Evolutionary conservation across 305 asterid species (phyloP), one percentile per base, ranked within the genome.

Genomic region (Rubia peregrina): DNA sequence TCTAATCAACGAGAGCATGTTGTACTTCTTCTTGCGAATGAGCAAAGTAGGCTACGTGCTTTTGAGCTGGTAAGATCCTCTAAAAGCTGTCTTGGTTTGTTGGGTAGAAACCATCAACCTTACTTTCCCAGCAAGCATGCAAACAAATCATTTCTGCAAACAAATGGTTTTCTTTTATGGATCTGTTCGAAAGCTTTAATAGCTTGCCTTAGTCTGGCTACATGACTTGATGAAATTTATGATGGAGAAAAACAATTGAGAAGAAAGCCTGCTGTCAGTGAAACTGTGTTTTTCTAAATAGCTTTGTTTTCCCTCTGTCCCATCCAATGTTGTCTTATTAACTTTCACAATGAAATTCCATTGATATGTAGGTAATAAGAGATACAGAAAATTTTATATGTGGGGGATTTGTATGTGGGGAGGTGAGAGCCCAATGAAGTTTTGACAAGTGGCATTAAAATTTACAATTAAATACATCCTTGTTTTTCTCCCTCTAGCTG

Each of bases 1-100:
- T 87, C 96, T 53, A 94, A 91, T 82, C 99, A 94, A 82, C 89
- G 99, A 66, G 99, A 94, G 73, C 91, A 94, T 79, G 84, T 87
- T 41, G 89, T 91, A 79, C 96, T 86, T 80, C 98, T 94, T 75
- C 96, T 94, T 61, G 89, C 96, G 65, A 94, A 94, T 82, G 98
- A 91, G 81, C 99, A 94, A 72, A 94, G 88, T 68, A 91, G 93
- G 64, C 86, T 94, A 77, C 86, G 84, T 73, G 80, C 82, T 79
- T 96, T 83, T 41, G 98, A 94, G 74, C 95, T 95, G 67, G 99
- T 94, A 77, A 51, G 95, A 87, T 70, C 60, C 59, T 14, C 51
- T 14, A 72, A 69, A 17, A 26, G 22, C 33, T 49, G 12, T 60
- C 10, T 30, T 14, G 2, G n/a, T 14, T 60, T 71, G 40, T 4